Evolutionary conservation across 805 yeast species (phyloP), one percentile per base, ranked within the genome.

Genomic region (Grigorovia transvaalensis): DNA sequence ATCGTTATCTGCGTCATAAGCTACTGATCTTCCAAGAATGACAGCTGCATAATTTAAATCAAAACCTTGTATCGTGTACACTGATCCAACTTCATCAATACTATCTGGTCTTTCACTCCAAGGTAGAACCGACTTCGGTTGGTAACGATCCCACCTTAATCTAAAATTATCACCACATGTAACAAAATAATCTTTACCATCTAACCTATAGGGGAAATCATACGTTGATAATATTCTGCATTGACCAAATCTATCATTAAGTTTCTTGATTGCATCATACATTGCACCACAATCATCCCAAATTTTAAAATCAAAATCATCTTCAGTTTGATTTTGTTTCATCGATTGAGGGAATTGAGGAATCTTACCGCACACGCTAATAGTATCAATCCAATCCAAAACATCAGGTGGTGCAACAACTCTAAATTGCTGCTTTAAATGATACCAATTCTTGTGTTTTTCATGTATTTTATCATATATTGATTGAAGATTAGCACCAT

Each of bases 31-130:
- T 1, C 78, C 78, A 13, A 74, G 50, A 3, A 74, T 74, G 0
- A 74, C 74, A 45, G 74, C 78, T 2, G 76, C 76, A 55, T 71
- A 74, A 54, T 74, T 74, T 51, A 74, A 56, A 57, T 74, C 78
- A 55, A 74, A 74, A 0, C 78, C 78, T 59, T 74, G 78, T 19
- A 74, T 63, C 0, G 78, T 74, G 50, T 74, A 74, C 3, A 74
- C 78, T 19, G 76, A 71, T 0, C 78, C 78, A 44, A 74, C 77
- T 57, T 74, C 77, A 33, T 73, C 74, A 44, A 74, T 71, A 1
- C 76, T 72, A 46, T 74, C 77, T 0, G 63, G 61, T 42, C 77
- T 57, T 56, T 74, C 78, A 50, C 75, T 70, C 78, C 78, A 74
- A 15, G 78, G 78, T 1, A 63, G 57, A 4, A 63, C 57, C 9